phyloP scores from a whole-genome alignment of 345 rosid genomes.

The Capsella bursapastoris region DNA sequence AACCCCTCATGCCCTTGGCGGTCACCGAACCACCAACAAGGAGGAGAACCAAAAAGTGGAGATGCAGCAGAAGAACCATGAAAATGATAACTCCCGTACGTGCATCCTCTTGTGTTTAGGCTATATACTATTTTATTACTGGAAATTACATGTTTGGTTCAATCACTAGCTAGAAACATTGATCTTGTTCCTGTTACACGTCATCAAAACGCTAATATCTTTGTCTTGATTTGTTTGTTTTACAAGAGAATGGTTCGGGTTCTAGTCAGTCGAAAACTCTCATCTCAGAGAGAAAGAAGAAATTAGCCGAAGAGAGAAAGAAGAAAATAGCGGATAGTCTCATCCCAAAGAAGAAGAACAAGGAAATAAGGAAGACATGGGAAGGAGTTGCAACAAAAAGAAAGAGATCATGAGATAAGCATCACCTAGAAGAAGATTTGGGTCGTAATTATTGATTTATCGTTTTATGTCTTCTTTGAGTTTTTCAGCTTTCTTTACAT shows the following conservation, averaged over 20 bases:
- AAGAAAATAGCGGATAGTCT: too few relatives aligned
- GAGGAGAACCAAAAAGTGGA: background rate
- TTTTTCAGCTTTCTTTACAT: too few relatives aligned
- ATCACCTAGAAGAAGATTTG: background rate
- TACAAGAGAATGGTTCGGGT: background rate
- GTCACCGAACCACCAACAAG: background rate
- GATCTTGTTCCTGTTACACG: background rate
- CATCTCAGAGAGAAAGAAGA: background rate
- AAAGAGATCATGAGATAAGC: background rate
- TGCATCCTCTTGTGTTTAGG: background rate
- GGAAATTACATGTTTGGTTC: too few relatives aligned
- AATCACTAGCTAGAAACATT: slow-evolving; percentile 3
- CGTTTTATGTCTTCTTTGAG: background rate
- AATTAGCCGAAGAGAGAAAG: too few relatives aligned
- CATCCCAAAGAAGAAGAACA: too few relatives aligned
- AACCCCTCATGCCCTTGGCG: background rate
- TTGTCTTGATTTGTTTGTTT: background rate
- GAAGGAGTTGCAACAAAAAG: too few relatives aligned
- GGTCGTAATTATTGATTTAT: background rate
- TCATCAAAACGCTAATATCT: slow-evolving; percentile 1
- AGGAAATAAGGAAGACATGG: too few relatives aligned
- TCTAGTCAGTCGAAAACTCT: background rate
- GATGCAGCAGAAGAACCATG: background rate
- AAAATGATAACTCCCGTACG: too few relatives aligned
- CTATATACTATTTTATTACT: background rate